phyloP scores from a whole-genome alignment of 2,329 filamentous ascomycete genomes.

The Sordariomycetes sp. region DNA sequence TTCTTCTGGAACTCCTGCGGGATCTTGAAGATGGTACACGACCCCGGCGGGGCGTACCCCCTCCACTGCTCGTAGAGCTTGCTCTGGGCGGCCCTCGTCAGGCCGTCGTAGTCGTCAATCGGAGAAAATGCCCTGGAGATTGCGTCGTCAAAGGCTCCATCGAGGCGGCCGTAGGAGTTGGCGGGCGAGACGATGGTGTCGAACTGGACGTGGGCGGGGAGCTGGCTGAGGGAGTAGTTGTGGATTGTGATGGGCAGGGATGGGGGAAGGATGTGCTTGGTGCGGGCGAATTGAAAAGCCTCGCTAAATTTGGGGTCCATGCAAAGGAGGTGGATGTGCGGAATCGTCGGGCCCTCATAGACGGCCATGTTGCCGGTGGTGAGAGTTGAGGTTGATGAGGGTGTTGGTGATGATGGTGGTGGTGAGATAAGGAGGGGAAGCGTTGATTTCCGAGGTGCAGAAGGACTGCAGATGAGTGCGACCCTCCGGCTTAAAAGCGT shows the following conservation, averaged over 20 bases:
- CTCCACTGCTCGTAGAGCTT: slow-evolving; percentile 35
- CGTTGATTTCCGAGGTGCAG: no score
- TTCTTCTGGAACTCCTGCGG: slow-evolving; percentile 22
- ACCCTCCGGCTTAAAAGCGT: no score
- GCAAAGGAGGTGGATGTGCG: slow-evolving; percentile 6
- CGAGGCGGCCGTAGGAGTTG: slow-evolving; percentile 43
- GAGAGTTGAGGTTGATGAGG: background rate
- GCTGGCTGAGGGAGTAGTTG: slow-evolving; percentile 24
- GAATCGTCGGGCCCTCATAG: background rate
- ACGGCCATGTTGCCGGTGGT: background rate
- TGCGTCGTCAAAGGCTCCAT: slow-evolving; percentile 46
- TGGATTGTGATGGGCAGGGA: slow-evolving; percentile 23
- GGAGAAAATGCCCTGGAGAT: slow-evolving; percentile 39
- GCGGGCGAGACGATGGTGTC: slow-evolving; percentile 43
- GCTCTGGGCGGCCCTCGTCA: slow-evolving; percentile 33
- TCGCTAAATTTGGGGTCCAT: slow-evolving; percentile 15
- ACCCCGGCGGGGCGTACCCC: slow-evolving; percentile 40
- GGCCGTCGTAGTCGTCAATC: slow-evolving; percentile 30
- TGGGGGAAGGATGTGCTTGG: slow-evolving; percentile 18
- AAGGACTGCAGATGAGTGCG: no score
- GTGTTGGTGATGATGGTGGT: background rate
- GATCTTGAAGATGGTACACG: slow-evolving; percentile 37
- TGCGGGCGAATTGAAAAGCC: slow-evolving; percentile 28
- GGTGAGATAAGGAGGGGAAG: background rate
- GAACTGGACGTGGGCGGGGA: slow-evolving; percentile 26